Evolutionary conservation across 306 rosid genomes (phyloP).

Genomic region (Oxytropis ochrocephala): DNA sequence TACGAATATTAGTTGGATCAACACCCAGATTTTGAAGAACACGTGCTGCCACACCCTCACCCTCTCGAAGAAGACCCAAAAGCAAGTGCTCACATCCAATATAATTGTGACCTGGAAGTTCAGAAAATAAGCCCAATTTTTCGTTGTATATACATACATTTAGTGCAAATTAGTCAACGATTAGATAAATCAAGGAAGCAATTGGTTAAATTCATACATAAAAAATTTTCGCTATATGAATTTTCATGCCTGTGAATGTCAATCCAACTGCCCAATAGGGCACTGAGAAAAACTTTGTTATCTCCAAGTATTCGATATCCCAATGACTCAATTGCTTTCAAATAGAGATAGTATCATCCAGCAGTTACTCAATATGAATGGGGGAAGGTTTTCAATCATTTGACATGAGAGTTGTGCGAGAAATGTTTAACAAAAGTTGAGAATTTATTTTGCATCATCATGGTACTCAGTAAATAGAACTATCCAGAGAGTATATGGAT

Average conservation of each 20-base stretch:
- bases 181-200: neutral
- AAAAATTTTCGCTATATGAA: neutral
- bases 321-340: neutral
- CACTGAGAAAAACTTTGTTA: neutral
- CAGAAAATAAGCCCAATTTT: neutral
- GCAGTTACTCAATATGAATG: neutral
- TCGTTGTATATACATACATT: neutral
- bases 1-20: conserved; percentile 86
- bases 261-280: neutral
- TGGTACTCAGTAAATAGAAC: neutral
- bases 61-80: conserved; percentile 92
- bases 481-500: neutral
- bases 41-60: conserved; percentile 97
- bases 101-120: conserved; percentile 74
- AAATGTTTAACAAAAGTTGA: neutral
- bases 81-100: conserved; percentile 98
- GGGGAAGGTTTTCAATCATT: neutral
- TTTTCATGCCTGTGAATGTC: neutral
- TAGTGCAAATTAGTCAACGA: neutral
- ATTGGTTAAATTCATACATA: neutral
- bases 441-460: neutral
- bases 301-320: neutral
- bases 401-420: neutral
- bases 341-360: neutral
- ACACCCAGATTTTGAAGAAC: conserved; percentile 95